A percentile compares a stretch with the other conserved stretches of the same genome.
These are phyloP conservation scores for Phycomyces nitens DNA, from an alignment of 192 early-diverging fungal species.

Conservation along the genomic window DNA sequence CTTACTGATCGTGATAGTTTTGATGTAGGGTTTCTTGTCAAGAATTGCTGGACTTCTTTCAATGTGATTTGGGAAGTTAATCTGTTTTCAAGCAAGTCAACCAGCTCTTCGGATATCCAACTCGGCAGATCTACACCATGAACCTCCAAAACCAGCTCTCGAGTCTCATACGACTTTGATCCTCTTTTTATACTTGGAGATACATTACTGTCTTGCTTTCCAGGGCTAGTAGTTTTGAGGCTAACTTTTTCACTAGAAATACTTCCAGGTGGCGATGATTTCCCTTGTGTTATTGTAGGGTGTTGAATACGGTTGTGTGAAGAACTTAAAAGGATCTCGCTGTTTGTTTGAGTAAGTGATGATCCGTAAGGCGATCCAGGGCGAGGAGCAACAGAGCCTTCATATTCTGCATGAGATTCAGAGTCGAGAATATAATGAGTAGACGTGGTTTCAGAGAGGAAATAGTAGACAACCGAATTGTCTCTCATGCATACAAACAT, in stretches of 20 bases:
- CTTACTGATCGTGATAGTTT: conserved; percentile 60
- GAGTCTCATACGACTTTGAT: conserved; percentile 33
- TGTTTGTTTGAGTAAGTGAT: not conserved
- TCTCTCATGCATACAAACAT: conserved; percentile 66
- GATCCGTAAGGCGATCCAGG: conserved; percentile 26
- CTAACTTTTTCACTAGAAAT: conserved; percentile 8
- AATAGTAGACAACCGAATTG: conserved; percentile 56
- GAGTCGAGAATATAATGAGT: conserved; percentile 6
- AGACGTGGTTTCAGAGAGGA: conserved; percentile 30
- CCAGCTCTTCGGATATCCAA: conserved; percentile 59
- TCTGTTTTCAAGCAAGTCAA: conserved; percentile 59
- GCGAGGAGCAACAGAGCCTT: not conserved
- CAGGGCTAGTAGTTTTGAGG: conserved; percentile 1
- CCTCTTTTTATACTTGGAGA: conserved; percentile 34
- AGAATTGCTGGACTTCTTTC: conserved; percentile 55
- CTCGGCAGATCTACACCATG: conserved; percentile 62
- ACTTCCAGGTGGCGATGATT: conserved; percentile 24
- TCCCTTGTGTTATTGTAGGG: conserved; percentile 1
- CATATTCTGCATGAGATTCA: conserved; percentile 1
- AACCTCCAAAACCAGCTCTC: conserved; percentile 64
- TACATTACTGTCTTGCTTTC: conserved; percentile 8
- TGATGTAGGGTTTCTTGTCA: conserved; percentile 63
- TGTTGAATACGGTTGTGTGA: conserved; percentile 5
- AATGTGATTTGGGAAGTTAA: conserved; percentile 61
- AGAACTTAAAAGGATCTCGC: not conserved